These are phyloP conservation scores for Echites panduratus DNA, from an alignment of 257 asterid species.

Conservation along the genomic window DNA sequence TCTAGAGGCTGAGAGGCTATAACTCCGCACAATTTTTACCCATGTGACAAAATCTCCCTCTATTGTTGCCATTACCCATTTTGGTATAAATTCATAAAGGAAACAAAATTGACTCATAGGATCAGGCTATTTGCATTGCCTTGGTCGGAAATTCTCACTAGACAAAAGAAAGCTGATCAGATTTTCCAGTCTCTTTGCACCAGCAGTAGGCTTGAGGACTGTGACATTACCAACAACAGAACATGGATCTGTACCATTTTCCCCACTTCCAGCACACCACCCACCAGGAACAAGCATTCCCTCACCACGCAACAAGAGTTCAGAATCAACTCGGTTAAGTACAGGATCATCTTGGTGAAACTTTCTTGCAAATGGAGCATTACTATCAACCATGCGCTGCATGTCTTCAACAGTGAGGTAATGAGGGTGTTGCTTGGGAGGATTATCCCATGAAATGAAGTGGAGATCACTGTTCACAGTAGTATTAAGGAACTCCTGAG, in stretches of 20 bases:
- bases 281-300: conserved; percentile 86
- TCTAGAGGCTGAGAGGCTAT: not conserved
- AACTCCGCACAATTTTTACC: not conserved
- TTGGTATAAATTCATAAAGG: not conserved
- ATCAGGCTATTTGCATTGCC: conserved; percentile 61
- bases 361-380: conserved; percentile 90
- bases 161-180: conserved; percentile 56
- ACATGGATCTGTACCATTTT: conserved; percentile 83
- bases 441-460: conserved; percentile 95
- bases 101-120: conserved; percentile 13
- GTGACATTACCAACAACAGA: conserved; percentile 58
- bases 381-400: conserved; percentile 73
- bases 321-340: conserved; percentile 63
- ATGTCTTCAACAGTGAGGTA: conserved; percentile 62
- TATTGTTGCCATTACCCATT: not conserved
- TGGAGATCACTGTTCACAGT: conserved; percentile 92
- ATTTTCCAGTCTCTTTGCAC: conserved; percentile 78
- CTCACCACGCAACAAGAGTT: conserved; percentile 56
- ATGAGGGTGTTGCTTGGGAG: conserved; percentile 98
- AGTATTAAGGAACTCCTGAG: conserved; percentile 71
- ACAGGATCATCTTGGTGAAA: conserved; percentile 74
- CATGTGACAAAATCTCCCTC: not conserved
- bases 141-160: conserved; percentile 52
- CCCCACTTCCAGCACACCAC: conserved; percentile 66
- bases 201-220: conserved; percentile 58